A percentile compares a stretch with the other conserved stretches of the same genome.
Conservation (phyloP, 1,139 yeast species). For the Saccharomyces hybrid region DNA sequence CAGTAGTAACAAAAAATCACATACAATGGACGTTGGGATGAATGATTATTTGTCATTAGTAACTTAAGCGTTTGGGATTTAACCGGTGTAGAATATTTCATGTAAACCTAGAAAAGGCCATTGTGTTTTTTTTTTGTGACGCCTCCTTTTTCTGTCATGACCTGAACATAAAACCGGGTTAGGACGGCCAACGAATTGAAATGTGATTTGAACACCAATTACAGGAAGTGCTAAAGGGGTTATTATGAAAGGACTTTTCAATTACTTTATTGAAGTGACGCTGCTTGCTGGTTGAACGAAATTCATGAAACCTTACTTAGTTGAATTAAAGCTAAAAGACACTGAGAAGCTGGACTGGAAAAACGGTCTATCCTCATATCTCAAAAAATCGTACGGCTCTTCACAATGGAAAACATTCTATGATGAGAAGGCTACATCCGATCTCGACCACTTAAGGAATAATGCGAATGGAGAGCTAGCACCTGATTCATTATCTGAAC, state of each 20-base stretch:
- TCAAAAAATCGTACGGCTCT: conserved; percentile 27
- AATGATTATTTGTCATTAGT: neutral
- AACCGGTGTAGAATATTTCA: neutral
- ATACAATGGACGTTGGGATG: neutral
- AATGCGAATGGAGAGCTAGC: conserved; percentile 43
- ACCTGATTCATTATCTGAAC: conserved; percentile 38
- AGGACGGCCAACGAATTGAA: neutral
- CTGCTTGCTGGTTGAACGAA: conserved; percentile 3
- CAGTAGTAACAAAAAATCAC: neutral
- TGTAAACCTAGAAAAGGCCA: neutral
- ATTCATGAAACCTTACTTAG: conserved; percentile 23
- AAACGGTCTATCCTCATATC: conserved; percentile 23
- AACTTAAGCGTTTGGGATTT: neutral
- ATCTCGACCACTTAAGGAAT: conserved; percentile 24
- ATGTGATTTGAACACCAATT: neutral
- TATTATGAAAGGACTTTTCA: neutral
- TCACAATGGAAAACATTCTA: conserved; percentile 28
- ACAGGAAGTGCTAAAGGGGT: neutral
- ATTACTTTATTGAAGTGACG: neutral
- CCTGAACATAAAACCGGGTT: neutral
- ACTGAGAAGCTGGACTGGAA: conserved; percentile 29
- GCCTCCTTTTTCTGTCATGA: neutral
- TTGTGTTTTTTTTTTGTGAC: neutral
- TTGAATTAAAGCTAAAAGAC: conserved; percentile 24
- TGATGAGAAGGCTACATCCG: conserved; percentile 22